Conservation (phyloP, 2,329 filamentous ascomycete genomes). For the Xylariaceae sp. region DNA sequence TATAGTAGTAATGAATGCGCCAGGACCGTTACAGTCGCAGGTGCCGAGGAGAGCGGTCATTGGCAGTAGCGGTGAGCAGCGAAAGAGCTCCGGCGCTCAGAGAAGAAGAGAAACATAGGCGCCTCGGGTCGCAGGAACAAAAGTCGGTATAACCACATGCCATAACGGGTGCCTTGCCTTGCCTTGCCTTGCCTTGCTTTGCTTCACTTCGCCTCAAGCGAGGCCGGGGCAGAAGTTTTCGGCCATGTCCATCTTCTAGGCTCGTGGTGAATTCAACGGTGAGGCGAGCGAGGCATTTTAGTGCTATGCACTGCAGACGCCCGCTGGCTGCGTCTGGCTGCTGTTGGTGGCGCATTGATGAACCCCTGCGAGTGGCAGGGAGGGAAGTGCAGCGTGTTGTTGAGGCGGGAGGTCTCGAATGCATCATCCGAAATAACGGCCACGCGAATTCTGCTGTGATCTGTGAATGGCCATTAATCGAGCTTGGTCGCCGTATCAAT, state of each 20-base stretch:
- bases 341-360: too few relatives aligned
- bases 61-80: not conserved
- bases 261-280: too few relatives aligned
- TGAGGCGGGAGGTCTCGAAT: not conserved
- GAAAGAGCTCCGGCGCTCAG: slow-evolving; percentile 2
- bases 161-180: slow-evolving; percentile 7
- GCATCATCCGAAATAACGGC: slow-evolving; percentile 1
- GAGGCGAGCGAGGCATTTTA: too few relatives aligned
- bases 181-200: not conserved
- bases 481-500: slow-evolving; percentile 7
- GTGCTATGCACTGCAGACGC: too few relatives aligned
- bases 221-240: slow-evolving; percentile 7
- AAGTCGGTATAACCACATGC: slow-evolving; percentile 17
- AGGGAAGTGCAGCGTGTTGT: too few relatives aligned
- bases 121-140: too few relatives aligned
- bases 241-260: slow-evolving; percentile 3
- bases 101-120: slow-evolving; percentile 6
- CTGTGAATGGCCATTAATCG: slow-evolving; percentile 5
- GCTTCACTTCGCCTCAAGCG: not conserved
- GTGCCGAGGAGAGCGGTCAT: too few relatives aligned
- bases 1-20: too few relatives aligned
- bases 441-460: slow-evolving; percentile 9
- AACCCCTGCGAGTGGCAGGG: too few relatives aligned
- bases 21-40: too few relatives aligned
- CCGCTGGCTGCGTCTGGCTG: too few relatives aligned